Evolutionary conservation across 2,329 filamentous ascomycete genomes (phyloP).

Genomic region (Cladobotryum protrusum): DNA sequence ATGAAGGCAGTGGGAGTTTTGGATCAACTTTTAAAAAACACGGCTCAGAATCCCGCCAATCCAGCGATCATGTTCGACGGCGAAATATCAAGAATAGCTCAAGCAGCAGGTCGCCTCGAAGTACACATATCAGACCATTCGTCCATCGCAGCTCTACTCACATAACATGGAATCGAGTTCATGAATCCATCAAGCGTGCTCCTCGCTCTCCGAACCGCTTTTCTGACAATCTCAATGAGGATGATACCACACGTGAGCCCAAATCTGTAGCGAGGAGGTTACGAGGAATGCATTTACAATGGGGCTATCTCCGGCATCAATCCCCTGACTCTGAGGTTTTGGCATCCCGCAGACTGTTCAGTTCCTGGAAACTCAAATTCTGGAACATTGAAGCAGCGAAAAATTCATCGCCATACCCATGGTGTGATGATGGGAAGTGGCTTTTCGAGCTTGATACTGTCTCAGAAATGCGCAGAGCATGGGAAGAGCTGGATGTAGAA

Average conservation of each 20-base stretch:
- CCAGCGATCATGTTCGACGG: too few relatives aligned
- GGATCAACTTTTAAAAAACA: not conserved
- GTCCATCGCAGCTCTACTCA: not conserved
- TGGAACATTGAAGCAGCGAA: constrained; percentile 15
- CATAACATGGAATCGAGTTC: constrained; percentile 7
- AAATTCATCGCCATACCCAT: constrained; percentile 18
- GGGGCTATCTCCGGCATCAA: constrained; percentile 27
- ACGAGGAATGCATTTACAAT: constrained; percentile 20
- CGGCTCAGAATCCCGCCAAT: not conserved
- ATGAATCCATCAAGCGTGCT: not conserved
- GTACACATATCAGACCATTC: too few relatives aligned
- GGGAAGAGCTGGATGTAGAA: constrained; percentile 24
- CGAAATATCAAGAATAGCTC: too few relatives aligned
- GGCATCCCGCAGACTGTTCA: constrained; percentile 19
- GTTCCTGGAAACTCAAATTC: constrained; percentile 25
- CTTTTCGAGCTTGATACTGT: constrained; percentile 25
- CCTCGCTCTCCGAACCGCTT: not conserved
- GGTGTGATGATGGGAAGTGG: constrained; percentile 22
- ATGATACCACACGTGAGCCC: not conserved
- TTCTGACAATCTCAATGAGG: not conserved
- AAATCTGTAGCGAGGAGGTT: not conserved
- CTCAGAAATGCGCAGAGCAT: constrained; percentile 27
- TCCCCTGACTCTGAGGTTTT: constrained; percentile 18
- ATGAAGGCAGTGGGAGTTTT: too few relatives aligned
- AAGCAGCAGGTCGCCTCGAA: too few relatives aligned